phyloP scores from a whole-genome alignment of 2,329 filamentous ascomycete species.

The Colletotrichum sp. region DNA sequence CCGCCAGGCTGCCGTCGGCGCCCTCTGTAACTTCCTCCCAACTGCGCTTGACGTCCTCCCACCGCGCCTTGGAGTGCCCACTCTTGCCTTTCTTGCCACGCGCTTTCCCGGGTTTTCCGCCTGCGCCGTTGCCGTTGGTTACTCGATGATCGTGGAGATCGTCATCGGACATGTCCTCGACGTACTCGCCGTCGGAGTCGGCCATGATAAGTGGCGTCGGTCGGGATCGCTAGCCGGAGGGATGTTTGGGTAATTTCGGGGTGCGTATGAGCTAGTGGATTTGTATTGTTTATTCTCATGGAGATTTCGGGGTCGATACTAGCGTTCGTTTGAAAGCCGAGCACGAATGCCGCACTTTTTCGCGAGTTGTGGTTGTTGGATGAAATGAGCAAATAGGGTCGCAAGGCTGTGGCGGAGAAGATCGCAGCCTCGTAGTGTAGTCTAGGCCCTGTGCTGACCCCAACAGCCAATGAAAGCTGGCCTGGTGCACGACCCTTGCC shows the following conservation, averaged over 20 bases:
- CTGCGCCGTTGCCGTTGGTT: slow-evolving; percentile 27
- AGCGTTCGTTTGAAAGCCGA: neutral
- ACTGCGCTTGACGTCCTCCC: slow-evolving; percentile 70
- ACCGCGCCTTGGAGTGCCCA: slow-evolving; percentile 58
- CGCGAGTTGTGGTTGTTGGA: neutral
- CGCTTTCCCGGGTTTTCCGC: neutral
- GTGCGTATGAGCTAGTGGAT: neutral
- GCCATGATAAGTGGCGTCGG: slow-evolving; percentile 55
- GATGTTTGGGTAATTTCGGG: neutral
- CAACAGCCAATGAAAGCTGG: slow-evolving; percentile 1
- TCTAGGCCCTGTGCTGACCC: neutral
- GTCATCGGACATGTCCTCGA: slow-evolving; percentile 69
- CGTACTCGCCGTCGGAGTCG: slow-evolving; percentile 75
- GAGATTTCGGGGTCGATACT: neutral
- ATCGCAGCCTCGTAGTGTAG: slow-evolving; percentile 17
- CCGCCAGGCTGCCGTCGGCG: slow-evolving; percentile 78
- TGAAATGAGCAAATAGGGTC: neutral
- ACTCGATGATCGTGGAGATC: slow-evolving; percentile 60
- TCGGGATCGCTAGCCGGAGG: neutral
- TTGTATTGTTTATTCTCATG: neutral
- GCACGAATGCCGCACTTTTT: neutral
- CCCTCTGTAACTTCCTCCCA: slow-evolving; percentile 81
- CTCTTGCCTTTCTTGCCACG: slow-evolving; percentile 31
- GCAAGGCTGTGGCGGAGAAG: slow-evolving; percentile 4
- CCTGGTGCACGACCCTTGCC: neutral